Evolutionary conservation across 306 rosid species (phyloP).

Genomic region (Dryas octopetala): DNA sequence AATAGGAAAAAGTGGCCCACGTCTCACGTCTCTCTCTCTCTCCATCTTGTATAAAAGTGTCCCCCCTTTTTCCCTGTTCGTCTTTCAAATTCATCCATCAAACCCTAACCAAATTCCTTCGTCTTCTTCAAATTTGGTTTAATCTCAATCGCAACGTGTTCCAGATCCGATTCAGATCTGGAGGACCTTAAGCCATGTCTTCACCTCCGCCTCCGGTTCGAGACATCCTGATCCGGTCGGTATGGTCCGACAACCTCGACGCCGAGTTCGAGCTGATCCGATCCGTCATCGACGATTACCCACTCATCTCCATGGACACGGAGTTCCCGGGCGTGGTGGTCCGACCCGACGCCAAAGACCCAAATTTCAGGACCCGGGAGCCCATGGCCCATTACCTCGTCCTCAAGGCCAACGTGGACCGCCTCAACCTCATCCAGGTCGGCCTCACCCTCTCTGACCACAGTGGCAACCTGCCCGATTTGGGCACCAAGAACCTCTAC

Average conservation of each 20-base stretch:
- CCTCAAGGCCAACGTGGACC: conserved; percentile 77
- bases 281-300: conserved; percentile 37
- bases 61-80: not conserved
- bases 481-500: conserved; percentile 35
- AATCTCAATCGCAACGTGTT: too few relatives aligned
- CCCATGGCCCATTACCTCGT: conserved; percentile 35
- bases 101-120: conserved; percentile 4
- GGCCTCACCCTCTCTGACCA: conserved; percentile 58
- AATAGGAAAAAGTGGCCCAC: not conserved
- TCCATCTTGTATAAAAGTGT: conserved; percentile 3
- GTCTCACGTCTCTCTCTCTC: conserved; percentile 5
- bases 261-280: conserved; percentile 50
- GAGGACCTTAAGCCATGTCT: conserved; percentile 31
- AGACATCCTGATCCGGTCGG: conserved; percentile 48
- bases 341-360: conserved; percentile 36
- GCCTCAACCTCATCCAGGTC: conserved; percentile 63
- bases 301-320: conserved; percentile 67
- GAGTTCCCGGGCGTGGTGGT: conserved; percentile 77
- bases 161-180: conserved; percentile 12
- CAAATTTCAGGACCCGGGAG: not conserved
- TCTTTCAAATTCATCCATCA: conserved; percentile 4
- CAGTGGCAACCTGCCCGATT: conserved; percentile 49
- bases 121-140: too few relatives aligned
- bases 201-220: not conserved
- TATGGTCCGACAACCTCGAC: conserved; percentile 55